Evolutionary conservation across 768 basidiomycete genomes (phyloP).

Genomic region (Saitozyma podzolica): DNA sequence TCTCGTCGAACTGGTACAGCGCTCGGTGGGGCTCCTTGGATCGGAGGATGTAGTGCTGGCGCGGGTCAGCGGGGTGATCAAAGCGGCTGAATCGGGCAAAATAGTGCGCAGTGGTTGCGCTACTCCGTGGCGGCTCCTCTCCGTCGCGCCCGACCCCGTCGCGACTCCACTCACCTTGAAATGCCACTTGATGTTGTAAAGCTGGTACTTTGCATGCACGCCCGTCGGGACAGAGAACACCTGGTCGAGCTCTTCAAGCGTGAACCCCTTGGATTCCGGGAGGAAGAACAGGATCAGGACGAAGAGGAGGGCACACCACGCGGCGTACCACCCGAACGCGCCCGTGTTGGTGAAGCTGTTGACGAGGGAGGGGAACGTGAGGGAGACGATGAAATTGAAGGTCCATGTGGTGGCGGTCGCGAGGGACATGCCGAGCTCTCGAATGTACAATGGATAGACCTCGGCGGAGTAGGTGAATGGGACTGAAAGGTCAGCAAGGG

Average conservation of each 20-base stretch:
- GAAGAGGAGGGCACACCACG: constrained; percentile 38
- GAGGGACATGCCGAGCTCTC: constrained; percentile 76
- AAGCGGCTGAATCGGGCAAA: no score
- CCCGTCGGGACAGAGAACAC: constrained; percentile 37
- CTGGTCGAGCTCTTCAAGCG: constrained; percentile 47
- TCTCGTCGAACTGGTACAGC: constrained; percentile 17
- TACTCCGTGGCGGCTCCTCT: no score
- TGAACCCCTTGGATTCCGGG: constrained; percentile 54
- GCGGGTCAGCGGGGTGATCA: no score
- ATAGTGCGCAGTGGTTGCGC: no score
- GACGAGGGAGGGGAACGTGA: constrained; percentile 70
- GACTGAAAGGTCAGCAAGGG: constrained; percentile 70
- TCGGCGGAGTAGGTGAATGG: constrained; percentile 66
- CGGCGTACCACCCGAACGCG: constrained; percentile 68
- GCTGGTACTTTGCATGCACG: constrained; percentile 48
- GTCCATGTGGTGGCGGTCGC: constrained; percentile 54
- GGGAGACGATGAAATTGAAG: constrained; percentile 63
- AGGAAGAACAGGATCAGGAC: constrained; percentile 38
- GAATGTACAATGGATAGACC: constrained; percentile 78
- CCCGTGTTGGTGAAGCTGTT: constrained; percentile 67
- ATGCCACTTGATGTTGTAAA: constrained; percentile 44
- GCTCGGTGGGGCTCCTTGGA: constrained; percentile 10
- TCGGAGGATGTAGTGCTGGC: constrained; percentile 11
- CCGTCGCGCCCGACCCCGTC: no score
- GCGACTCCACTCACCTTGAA: neutral